These are phyloP conservation scores for Ceratobasidium sp. DNA, from an alignment of 1,284 basidiomycete species.

Conservation along the genomic window DNA sequence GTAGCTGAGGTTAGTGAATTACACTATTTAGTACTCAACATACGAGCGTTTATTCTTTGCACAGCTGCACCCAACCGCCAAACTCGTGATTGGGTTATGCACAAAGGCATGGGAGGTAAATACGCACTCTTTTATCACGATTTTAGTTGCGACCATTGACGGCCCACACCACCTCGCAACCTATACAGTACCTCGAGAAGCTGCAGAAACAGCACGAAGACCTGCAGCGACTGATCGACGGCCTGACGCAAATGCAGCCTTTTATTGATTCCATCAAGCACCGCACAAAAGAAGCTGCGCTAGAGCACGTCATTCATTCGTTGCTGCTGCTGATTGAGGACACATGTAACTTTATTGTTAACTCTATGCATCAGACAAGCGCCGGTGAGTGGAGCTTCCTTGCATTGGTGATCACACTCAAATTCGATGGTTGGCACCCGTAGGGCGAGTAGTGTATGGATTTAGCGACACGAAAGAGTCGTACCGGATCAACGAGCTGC, in stretches of 20 bases:
- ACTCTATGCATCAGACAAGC: no score
- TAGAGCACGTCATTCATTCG: background rate
- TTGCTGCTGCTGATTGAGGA: constrained; percentile 23
- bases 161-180: background rate
- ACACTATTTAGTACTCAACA: no score
- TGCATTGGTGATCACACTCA: no score
- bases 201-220: background rate
- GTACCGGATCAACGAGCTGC: background rate
- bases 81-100: background rate
- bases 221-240: background rate
- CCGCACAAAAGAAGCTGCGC: background rate
- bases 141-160: no score
- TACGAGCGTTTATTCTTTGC: background rate
- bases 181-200: background rate
- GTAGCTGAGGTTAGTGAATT: background rate
- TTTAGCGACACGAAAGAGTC: background rate
- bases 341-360: background rate
- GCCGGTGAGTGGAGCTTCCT: background rate
- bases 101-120: constrained; percentile 1
- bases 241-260: background rate
- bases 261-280: background rate
- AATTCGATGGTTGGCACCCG: background rate
- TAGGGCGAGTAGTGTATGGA: background rate
- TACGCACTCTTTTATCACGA: background rate
- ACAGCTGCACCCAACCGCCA: constrained; percentile 6